Evolutionary conservation across 1,284 basidiomycete species (phyloP).

Genomic region (Ustilago bromivora): DNA sequence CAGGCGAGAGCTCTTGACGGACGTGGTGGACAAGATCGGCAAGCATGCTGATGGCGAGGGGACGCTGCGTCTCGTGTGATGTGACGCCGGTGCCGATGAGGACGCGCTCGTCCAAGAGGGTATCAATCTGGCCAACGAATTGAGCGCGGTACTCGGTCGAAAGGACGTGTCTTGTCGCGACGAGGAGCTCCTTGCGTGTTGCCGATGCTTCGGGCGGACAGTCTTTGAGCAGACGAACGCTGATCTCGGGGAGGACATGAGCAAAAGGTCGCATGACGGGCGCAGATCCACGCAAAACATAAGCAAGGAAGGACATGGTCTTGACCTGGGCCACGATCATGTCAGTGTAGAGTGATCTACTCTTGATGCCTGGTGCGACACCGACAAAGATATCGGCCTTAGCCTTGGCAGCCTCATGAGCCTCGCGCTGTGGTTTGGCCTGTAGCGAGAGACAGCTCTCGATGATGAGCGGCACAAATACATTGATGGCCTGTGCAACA

Average conservation of each 20-base stretch:
- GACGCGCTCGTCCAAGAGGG: conserved; percentile 90
- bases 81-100: conserved; percentile 83
- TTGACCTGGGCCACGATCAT: conserved; percentile 92
- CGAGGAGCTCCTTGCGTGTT: conserved; percentile 83
- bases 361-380: conserved; percentile 78
- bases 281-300: conserved; percentile 80
- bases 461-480: conserved; percentile 75
- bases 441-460: conserved; percentile 70
- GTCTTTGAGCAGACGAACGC: conserved; percentile 90
- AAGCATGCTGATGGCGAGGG: conserved; percentile 86
- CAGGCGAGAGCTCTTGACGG: conserved; percentile 82
- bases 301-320: conserved; percentile 87
- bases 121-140: conserved; percentile 87
- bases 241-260: conserved; percentile 83
- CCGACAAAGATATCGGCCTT: conserved; percentile 86
- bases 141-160: conserved; percentile 83
- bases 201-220: conserved; percentile 89
- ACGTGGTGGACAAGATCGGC: conserved; percentile 95
- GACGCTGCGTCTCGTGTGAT: conserved; percentile 82
- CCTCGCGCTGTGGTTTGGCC: conserved; percentile 86
- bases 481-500: conserved; percentile 77
- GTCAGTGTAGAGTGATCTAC: conserved; percentile 84
- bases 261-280: conserved; percentile 83
- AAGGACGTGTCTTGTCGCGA: conserved; percentile 91
- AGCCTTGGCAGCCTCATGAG: conserved; percentile 83